Conservation (phyloP, 169 alveolate genomes). For the Toxoplasma gondii region DNA sequence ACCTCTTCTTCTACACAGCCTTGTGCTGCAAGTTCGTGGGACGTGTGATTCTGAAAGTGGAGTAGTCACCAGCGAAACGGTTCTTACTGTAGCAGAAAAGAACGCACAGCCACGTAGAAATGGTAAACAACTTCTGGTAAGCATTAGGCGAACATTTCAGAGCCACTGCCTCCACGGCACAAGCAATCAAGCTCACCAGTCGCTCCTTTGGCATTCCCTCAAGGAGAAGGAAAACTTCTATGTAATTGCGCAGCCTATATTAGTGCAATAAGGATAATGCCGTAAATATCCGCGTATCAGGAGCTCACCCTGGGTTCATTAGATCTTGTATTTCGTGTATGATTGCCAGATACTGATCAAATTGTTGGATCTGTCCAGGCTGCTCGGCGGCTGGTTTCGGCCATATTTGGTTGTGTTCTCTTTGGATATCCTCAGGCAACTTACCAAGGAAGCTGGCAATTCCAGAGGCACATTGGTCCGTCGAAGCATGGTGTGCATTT, state of each 20-base stretch:
- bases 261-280: background rate
- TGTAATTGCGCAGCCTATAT: background rate
- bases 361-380: background rate
- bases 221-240: background rate
- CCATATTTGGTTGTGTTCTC: background rate
- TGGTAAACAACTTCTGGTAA: background rate
- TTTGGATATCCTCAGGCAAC: background rate
- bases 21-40: background rate
- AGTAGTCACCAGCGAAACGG: too few relatives aligned
- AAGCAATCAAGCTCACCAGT: background rate
- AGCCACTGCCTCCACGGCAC: background rate
- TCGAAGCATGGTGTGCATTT: background rate
- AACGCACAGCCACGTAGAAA: background rate
- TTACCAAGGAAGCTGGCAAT: slow-evolving; percentile 30
- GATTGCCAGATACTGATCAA: background rate
- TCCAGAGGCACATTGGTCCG: slow-evolving; percentile 31
- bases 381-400: background rate
- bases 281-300: background rate
- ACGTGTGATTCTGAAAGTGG: background rate
- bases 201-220: background rate
- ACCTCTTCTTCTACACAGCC: background rate
- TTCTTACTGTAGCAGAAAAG: slow-evolving; percentile 16
- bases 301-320: background rate
- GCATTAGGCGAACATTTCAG: background rate
- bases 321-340: background rate